phyloP scores from a whole-genome alignment of 2,329 filamentous ascomycete genomes.

The Fusarium staphyleae region DNA sequence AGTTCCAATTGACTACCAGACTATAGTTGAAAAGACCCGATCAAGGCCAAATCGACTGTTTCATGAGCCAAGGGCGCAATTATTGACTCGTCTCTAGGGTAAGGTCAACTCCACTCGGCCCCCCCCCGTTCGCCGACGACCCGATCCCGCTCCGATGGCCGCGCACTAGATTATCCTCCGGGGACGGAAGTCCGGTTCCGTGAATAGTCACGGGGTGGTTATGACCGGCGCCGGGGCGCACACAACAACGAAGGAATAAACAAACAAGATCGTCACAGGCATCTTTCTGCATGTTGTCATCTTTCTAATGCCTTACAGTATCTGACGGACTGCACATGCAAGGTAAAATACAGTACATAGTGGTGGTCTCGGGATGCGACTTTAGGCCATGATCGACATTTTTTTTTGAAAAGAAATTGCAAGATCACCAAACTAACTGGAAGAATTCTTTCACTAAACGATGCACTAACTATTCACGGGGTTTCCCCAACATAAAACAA shows the following conservation, averaged over 20 bases:
- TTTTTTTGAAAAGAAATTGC: too few relatives aligned
- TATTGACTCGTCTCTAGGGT: conserved; percentile 18
- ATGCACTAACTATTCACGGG: too few relatives aligned
- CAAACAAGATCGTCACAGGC: conserved; percentile 3
- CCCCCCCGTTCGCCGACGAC: not conserved
- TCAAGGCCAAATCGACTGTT: not conserved
- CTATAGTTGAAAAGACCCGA: not conserved
- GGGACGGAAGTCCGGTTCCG: conserved; percentile 22
- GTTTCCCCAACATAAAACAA: too few relatives aligned
- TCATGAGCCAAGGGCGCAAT: not conserved
- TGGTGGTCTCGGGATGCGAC: conserved; percentile 1
- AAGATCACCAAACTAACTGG: too few relatives aligned
- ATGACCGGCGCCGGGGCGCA: conserved; percentile 8
- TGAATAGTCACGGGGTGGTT: conserved; percentile 18
- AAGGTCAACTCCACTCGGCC: conserved; percentile 1
- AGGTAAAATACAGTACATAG: not conserved
- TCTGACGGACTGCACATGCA: too few relatives aligned
- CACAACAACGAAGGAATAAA: conserved; percentile 12
- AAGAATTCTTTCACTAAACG: too few relatives aligned
- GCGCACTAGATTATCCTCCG: conserved; percentile 16
- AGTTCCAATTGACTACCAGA: not conserved
- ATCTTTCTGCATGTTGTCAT: too few relatives aligned
- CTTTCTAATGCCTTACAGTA: too few relatives aligned
- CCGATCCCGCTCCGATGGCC: conserved; percentile 35
- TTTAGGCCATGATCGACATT: not conserved